Conservation (phyloP, 495 filamentous ascomycete species). For the Beverwykella pulmonaria region DNA sequence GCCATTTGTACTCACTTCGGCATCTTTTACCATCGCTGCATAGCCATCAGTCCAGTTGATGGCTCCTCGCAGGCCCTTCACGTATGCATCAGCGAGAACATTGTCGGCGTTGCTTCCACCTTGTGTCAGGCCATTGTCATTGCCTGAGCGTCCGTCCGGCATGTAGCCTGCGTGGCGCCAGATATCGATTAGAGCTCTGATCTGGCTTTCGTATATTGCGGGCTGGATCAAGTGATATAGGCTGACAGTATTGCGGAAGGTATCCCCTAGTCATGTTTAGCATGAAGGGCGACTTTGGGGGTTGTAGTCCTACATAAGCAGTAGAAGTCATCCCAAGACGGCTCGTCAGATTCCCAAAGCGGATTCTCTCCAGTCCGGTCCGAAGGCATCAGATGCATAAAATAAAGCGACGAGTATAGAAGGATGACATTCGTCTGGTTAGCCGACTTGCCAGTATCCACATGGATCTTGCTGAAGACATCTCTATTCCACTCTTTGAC, state of each 20-base stretch:
- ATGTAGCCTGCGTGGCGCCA: slow-evolving; percentile 44
- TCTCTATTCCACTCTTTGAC: slow-evolving; percentile 45
- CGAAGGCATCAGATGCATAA: slow-evolving; percentile 45
- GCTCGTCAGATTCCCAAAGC: slow-evolving; percentile 41
- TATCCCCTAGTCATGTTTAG: too few relatives aligned
- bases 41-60: slow-evolving; percentile 48
- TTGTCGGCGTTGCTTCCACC: slow-evolving; percentile 48
- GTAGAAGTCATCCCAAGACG: slow-evolving; percentile 47
- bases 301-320: too few relatives aligned
- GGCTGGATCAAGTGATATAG: slow-evolving; percentile 46
- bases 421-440: slow-evolving; percentile 42
- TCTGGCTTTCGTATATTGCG: slow-evolving; percentile 36
- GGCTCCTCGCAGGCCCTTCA: slow-evolving; percentile 41
- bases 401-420: slow-evolving; percentile 45
- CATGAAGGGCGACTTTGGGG: too few relatives aligned
- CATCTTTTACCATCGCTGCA: slow-evolving; percentile 44
- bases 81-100: slow-evolving; percentile 48
- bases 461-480: slow-evolving; percentile 45
- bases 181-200: slow-evolving; percentile 44
- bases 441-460: slow-evolving; percentile 26
- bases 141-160: slow-evolving; percentile 43
- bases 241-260: slow-evolving; percentile 41
- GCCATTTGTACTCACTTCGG: slow-evolving; percentile 40
- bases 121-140: slow-evolving; percentile 46
- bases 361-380: slow-evolving; percentile 46